Conservation (phyloP, 306 rosid genomes). For the Carpinus fangiana region DNA sequence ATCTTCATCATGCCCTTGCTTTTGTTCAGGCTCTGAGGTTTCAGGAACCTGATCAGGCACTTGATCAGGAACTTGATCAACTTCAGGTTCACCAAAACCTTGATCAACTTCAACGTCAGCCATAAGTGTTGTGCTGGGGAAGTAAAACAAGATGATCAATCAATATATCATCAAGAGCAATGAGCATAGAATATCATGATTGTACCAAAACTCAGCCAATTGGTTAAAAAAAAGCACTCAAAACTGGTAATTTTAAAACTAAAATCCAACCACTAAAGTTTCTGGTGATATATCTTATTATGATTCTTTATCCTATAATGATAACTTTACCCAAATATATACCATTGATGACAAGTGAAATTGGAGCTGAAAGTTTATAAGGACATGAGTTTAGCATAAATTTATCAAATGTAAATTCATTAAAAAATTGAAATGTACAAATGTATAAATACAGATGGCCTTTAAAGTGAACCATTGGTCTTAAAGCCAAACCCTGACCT, state of each 20-base stretch:
- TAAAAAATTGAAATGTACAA: background rate
- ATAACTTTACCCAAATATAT: background rate
- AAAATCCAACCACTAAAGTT: background rate
- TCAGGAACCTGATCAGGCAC: constrained; percentile 26
- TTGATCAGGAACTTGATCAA: constrained; percentile 30
- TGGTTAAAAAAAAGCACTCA: background rate
- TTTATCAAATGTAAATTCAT: background rate
- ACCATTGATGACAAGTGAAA: background rate
- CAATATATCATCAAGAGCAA: background rate
- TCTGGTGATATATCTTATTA: background rate
- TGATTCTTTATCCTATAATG: background rate
- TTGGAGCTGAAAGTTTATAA: background rate
- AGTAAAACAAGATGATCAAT: background rate
- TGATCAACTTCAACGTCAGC: constrained; percentile 70
- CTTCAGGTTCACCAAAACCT: constrained; percentile 32
- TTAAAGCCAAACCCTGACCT: no score
- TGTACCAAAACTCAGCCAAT: background rate
- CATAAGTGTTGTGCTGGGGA: constrained; percentile 43
- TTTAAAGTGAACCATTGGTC: no score
- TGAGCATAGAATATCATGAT: background rate
- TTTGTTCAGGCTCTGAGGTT: constrained; percentile 36
- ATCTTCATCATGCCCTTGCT: constrained; percentile 45
- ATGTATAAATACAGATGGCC: background rate
- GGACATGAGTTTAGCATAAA: background rate
- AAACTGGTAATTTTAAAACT: background rate